phyloP scores from a whole-genome alignment of 139 green algal genomes.

The Picochlorum sp. region DNA sequence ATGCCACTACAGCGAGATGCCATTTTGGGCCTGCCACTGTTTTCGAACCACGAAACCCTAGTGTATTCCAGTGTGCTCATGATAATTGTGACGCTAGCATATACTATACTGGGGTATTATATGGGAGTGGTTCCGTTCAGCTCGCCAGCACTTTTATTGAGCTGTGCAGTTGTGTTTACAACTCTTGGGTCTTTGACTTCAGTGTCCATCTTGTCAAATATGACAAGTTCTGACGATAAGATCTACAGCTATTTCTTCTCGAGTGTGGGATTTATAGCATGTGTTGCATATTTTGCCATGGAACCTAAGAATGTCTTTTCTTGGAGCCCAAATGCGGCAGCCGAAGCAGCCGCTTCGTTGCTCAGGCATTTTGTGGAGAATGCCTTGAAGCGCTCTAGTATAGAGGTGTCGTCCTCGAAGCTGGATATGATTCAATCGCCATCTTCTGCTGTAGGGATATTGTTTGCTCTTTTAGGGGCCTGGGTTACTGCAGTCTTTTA shows the following conservation, averaged over 20 bases:
- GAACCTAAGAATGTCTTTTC: not conserved
- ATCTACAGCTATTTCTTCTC: slow-evolving; percentile 1
- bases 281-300: not conserved
- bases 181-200: not conserved
- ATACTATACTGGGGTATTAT: not conserved
- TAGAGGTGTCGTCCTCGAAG: not conserved
- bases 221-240: slow-evolving; percentile 13
- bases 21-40: no score
- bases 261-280: not conserved
- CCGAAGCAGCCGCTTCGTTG: not conserved
- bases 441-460: not conserved
- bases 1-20: no score
- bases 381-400: not conserved
- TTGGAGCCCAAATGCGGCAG: not conserved
- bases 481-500: slow-evolving; percentile 11
- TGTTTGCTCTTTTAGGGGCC: not conserved
- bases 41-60: no score
- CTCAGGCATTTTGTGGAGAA: not conserved
- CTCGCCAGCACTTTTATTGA: not conserved
- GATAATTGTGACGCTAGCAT: not conserved
- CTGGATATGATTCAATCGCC: not conserved
- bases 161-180: not conserved
- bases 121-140: not conserved
- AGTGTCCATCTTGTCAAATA: slow-evolving; percentile 15
- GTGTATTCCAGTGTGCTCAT: not conserved